phyloP scores from a whole-genome alignment of 2,329 filamentous ascomycete species.

The Chaetomium globosum region DNA sequence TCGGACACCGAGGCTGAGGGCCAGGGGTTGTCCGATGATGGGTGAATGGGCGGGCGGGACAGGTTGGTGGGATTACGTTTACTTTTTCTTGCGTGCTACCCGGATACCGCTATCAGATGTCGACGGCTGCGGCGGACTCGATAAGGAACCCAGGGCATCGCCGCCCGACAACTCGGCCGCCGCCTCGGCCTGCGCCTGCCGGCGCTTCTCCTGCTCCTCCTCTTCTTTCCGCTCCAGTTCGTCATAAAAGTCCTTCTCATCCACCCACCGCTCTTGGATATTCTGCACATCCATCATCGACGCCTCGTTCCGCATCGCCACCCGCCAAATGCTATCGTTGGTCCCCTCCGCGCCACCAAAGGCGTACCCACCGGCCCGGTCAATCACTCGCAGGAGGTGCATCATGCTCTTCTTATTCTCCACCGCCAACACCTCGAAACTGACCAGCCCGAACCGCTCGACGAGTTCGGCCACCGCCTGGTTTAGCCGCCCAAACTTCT shows the following conservation, averaged over 20 bases:
- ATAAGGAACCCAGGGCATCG: conserved; percentile 55
- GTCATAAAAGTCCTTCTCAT: conserved; percentile 86
- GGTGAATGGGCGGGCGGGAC: conserved; percentile 42
- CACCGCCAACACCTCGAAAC: conserved; percentile 90
- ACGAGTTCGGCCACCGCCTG: conserved; percentile 84
- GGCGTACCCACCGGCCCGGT: conserved; percentile 88
- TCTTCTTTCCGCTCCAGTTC: conserved; percentile 72
- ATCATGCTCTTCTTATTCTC: conserved; percentile 99
- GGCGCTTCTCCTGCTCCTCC: conserved; percentile 70
- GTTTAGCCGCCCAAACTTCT: conserved; percentile 83
- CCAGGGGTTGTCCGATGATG: conserved; percentile 49
- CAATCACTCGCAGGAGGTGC: conserved; percentile 82
- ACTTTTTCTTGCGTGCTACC: conserved; percentile 66
- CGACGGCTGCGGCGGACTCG: conserved; percentile 34
- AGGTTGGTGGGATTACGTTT: conserved; percentile 38
- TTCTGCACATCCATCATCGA: conserved; percentile 80
- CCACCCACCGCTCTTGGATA: conserved; percentile 94
- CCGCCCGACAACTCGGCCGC: conserved; percentile 43
- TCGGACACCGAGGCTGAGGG: conserved; percentile 44
- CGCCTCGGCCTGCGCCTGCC: conserved; percentile 42
- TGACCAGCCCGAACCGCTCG: conserved; percentile 85
- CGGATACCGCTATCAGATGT: conserved; percentile 63
- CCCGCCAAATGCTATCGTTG: conserved; percentile 96
- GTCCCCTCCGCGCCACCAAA: conserved; percentile 89
- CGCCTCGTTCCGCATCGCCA: conserved; percentile 80